Evolutionary conservation across 2,329 filamentous ascomycete genomes (phyloP).

Genomic region (Penicillium oxalicum): DNA sequence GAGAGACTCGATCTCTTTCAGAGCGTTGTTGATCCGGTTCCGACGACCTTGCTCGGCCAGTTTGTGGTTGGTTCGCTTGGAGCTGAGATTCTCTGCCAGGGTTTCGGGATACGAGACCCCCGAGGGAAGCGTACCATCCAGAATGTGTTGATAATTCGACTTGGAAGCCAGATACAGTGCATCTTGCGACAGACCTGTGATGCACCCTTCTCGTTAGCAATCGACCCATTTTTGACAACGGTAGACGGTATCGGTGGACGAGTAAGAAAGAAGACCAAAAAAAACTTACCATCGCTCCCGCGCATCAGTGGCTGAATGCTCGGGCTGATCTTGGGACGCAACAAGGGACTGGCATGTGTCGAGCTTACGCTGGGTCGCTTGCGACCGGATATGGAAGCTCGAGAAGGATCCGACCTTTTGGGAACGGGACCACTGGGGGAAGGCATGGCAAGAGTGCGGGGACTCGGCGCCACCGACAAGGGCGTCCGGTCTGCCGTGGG

Average conservation of each 20-base stretch:
- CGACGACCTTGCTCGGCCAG: constrained; percentile 92
- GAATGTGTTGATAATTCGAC: constrained; percentile 95
- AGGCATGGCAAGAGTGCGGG: constrained; percentile 48
- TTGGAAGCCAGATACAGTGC: constrained; percentile 82
- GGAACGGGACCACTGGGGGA: constrained; percentile 44
- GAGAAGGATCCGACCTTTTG: constrained; percentile 44
- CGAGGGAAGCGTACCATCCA: constrained; percentile 86
- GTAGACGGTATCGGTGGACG: no score
- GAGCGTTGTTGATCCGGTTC: constrained; percentile 89
- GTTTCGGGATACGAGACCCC: constrained; percentile 87
- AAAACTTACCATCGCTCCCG: constrained; percentile 54
- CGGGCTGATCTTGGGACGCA: constrained; percentile 84
- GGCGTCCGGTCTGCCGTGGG: constrained; percentile 23
- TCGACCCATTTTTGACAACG: no score
- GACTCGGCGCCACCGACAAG: constrained; percentile 46
- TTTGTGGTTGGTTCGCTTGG: constrained; percentile 95
- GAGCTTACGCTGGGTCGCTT: constrained; percentile 68
- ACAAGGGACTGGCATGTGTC: constrained; percentile 74
- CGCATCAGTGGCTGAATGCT: constrained; percentile 89
- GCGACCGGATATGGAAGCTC: constrained; percentile 41
- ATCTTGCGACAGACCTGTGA: constrained; percentile 47
- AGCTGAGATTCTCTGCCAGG: constrained; percentile 86
- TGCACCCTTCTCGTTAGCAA: constrained; percentile 15
- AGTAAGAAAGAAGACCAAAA: neutral
- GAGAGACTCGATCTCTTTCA: constrained; percentile 83